Conservation (phyloP, 2,329 filamentous ascomycete genomes). For the Lasiodiplodia sp. region DNA sequence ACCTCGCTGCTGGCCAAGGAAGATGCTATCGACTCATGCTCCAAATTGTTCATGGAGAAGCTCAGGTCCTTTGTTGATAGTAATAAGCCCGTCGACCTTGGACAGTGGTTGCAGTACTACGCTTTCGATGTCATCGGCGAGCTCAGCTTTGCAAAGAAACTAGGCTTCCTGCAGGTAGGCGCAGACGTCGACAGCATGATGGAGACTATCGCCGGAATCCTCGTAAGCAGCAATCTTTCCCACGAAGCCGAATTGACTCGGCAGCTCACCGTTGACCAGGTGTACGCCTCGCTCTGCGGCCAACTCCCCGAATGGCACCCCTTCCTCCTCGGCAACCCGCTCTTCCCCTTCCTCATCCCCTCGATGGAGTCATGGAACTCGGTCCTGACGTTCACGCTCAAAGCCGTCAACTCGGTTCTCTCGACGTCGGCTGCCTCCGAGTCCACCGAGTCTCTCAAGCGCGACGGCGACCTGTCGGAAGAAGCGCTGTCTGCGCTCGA, state of each 20-base stretch:
- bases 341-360: conserved; percentile 42
- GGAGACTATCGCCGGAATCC: conserved; percentile 35
- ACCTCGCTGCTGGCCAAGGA: conserved; percentile 48
- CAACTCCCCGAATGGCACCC: conserved; percentile 41
- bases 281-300: conserved; percentile 41
- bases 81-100: conserved; percentile 37
- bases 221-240: background rate
- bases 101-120: conserved; percentile 44
- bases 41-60: conserved; percentile 36
- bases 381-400: conserved; percentile 43
- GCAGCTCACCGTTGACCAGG: background rate
- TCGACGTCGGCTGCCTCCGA: conserved; percentile 39
- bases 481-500: conserved; percentile 37
- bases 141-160: conserved; percentile 50
- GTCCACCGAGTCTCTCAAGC: conserved; percentile 36
- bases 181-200: conserved; percentile 50
- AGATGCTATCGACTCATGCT: conserved; percentile 37
- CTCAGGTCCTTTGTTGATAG: conserved; percentile 35
- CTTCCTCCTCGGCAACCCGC: conserved; percentile 40
- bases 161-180: conserved; percentile 53
- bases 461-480: conserved; percentile 46
- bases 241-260: background rate
- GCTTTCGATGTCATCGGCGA: conserved; percentile 53
- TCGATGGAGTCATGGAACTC: conserved; percentile 47
- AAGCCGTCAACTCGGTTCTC: conserved; percentile 40